Percentiles rank a stretch among this genome's conserved stretches.
These are phyloP conservation scores for Podospora tetraspora DNA, from an alignment of 495 filamentous ascomycete genomes.

Conservation along the genomic window DNA sequence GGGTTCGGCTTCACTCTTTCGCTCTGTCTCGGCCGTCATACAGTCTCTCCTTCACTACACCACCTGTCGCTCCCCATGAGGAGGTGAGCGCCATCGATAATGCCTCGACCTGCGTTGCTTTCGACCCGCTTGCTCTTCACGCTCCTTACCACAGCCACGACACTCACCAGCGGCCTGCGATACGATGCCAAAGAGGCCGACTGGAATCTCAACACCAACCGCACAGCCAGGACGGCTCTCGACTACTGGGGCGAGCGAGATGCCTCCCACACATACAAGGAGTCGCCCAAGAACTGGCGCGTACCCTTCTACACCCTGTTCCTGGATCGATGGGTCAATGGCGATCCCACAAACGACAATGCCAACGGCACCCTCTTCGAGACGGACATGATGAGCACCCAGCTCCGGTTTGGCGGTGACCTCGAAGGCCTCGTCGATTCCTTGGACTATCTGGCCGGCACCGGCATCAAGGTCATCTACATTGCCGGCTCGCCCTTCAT, in stretches of 20 bases:
- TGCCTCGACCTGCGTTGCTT: conserved; percentile 31
- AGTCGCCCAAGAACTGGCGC: conserved; percentile 64
- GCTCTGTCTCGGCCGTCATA: conserved; percentile 15
- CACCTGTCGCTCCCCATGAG: conserved; percentile 32
- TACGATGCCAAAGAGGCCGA: conserved; percentile 50
- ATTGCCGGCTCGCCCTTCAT: conserved; percentile 64
- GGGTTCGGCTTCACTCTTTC: conserved; percentile 19
- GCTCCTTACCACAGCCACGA: conserved; percentile 22
- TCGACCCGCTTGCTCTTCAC: conserved; percentile 24
- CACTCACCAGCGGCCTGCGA: conserved; percentile 41
- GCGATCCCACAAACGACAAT: conserved; percentile 67
- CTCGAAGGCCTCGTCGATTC: conserved; percentile 58
- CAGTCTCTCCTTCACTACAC: conserved; percentile 25
- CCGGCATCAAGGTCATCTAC: conserved; percentile 70
- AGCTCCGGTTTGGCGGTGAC: conserved; percentile 72
- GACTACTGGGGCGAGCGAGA: conserved; percentile 61
- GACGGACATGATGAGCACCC: conserved; percentile 61
- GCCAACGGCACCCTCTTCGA: conserved; percentile 64
- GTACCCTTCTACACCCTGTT: conserved; percentile 69
- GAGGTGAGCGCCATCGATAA: conserved; percentile 29
- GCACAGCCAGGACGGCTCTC: conserved; percentile 50
- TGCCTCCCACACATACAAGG: conserved; percentile 44
- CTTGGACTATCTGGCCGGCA: conserved; percentile 68
- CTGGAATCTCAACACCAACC: conserved; percentile 62
- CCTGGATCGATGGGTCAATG: conserved; percentile 66